Conservation (phyloP, 2,329 filamentous ascomycete species). For the Colletotrichum cuscutae region DNA sequence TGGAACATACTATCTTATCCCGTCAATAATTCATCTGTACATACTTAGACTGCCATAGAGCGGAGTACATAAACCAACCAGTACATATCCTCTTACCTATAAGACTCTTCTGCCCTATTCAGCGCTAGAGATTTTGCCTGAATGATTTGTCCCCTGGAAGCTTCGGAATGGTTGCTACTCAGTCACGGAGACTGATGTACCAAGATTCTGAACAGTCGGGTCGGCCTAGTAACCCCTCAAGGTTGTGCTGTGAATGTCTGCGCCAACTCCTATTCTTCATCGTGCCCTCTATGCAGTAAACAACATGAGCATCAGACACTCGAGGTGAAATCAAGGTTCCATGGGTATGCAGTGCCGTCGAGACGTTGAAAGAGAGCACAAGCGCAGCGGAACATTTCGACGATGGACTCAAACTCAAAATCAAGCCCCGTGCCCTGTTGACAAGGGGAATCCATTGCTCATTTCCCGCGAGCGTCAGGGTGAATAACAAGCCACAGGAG, state of each 20-base stretch:
- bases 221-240: not conserved
- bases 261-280: too few relatives aligned
- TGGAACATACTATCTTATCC: too few relatives aligned
- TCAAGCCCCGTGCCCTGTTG: not conserved
- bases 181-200: not conserved
- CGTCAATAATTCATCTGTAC: constrained; percentile 8
- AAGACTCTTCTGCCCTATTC: not conserved
- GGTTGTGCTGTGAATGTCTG: not conserved
- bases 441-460: not conserved
- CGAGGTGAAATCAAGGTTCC: constrained; percentile 6
- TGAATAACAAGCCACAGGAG: too few relatives aligned
- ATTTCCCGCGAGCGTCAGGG: too few relatives aligned
- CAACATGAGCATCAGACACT: not conserved
- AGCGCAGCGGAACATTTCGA: constrained; percentile 15
- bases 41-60: constrained; percentile 13
- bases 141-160: not conserved
- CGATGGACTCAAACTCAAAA: constrained; percentile 22
- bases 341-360: not conserved
- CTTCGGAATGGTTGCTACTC: not conserved
- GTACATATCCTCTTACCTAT: not conserved
- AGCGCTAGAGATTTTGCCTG: not conserved
- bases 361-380: not conserved
- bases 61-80: constrained; percentile 17
- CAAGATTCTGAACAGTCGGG: not conserved
- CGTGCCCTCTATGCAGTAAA: not conserved